Evolutionary conservation across 805 yeast species (phyloP), one percentile per base, ranked within the genome.

Genomic region (Isabelozyma heimii): DNA sequence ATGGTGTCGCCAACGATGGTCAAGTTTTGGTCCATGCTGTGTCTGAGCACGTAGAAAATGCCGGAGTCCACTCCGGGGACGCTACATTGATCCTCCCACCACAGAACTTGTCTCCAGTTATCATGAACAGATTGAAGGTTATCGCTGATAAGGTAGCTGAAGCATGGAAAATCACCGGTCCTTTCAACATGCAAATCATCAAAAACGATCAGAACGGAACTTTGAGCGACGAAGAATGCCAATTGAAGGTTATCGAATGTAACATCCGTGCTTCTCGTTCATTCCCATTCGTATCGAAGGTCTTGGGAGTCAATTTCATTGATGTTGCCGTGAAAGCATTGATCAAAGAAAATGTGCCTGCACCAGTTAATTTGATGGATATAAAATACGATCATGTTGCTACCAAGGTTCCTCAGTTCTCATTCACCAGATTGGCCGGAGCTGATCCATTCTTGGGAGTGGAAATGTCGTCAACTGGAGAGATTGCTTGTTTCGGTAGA

Each of bases 381-480:
- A 75, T 78, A 60, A 61, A 77, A 50, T 88, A 89, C 70, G 76
- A 81, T 59, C 88, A 90, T 63, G 98, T 92, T 65, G 98, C 98
- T 45, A 88, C 95, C 48, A 92, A 92, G 77, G 97, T 91, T 50
- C 98, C 98, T 10, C 98, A 92, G 72, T 92, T 92, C 74, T 91
- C 97, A 6, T 92, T 94, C 84, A 87, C 97, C 28, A 85, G 98
- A 70, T 80, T 92, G 58, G 89, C 97, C 43, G 98, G 98, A 60
- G 98, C 98, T 48, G 98, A 92, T 69, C 98, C 98, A 47, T 91
- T 92, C 52, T 78, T 92, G 57, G 98, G 98, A 75, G 98, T 92
- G 56, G 98, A 92, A 75, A 92, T 92, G 98, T 97, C 98, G 15
- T 92, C 97, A 28, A 92, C 98, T 53, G 98, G 98, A 80, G 99